Evolutionary conservation across 2,329 filamentous ascomycete genomes (phyloP).

Genomic region (Didymella arachidicola): DNA sequence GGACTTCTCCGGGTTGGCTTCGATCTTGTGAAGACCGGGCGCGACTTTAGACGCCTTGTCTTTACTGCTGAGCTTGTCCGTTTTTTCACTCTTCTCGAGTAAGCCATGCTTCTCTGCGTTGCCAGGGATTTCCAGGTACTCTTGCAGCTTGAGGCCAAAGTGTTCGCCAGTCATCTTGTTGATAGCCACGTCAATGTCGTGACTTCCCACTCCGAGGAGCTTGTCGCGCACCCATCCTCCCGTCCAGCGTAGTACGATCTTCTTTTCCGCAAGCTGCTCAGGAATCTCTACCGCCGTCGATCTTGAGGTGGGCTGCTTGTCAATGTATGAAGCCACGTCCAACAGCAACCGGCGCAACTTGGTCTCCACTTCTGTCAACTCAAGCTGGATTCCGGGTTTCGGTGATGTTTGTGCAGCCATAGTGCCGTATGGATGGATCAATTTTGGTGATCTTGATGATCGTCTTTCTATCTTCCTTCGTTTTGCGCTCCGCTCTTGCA

Average conservation of each 20-base stretch:
- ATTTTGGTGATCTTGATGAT: conserved; percentile 28
- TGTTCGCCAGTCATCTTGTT: conserved; percentile 83
- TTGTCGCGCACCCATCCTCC: conserved; percentile 91
- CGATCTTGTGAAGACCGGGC: conserved; percentile 80
- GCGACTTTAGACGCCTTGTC: conserved; percentile 68
- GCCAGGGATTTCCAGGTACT: conserved; percentile 69
- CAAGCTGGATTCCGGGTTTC: conserved; percentile 49
- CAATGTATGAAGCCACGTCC: conserved; percentile 78
- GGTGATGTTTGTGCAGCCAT: conserved; percentile 36
- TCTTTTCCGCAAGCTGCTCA: conserved; percentile 55
- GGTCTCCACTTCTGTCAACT: conserved; percentile 73
- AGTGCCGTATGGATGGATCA: conserved; percentile 37
- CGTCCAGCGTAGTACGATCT: conserved; percentile 74
- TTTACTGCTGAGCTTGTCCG: conserved; percentile 50
- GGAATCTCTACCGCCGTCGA: conserved; percentile 52
- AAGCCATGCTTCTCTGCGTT: conserved; percentile 68
- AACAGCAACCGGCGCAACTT: conserved; percentile 79
- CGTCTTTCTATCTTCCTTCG: conserved; percentile 37
- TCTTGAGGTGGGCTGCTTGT: conserved; percentile 51
- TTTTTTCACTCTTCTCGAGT: conserved; percentile 48
- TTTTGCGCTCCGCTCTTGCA: conserved; percentile 43
- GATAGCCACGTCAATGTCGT: conserved; percentile 87
- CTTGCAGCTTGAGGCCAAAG: conserved; percentile 73
- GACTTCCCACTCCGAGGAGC: conserved; percentile 72
- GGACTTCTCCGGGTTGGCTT: conserved; percentile 92